These are phyloP conservation scores for Heritiera fomes DNA, from an alignment of 345 rosid species.

Conservation along the genomic window DNA sequence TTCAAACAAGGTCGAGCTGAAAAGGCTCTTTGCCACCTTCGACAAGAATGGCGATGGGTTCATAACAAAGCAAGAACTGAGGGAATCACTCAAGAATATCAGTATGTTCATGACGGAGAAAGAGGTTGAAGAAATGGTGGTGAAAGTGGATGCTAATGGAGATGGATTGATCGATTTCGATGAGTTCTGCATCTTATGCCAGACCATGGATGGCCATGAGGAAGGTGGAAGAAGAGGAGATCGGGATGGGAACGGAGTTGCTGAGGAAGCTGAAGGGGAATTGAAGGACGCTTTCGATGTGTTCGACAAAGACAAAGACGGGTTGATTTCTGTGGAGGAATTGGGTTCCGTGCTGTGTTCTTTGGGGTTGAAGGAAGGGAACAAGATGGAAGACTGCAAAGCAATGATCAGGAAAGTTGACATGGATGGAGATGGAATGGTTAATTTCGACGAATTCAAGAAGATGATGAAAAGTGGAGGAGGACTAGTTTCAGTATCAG, in stretches of 20 bases:
- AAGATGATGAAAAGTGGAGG: slow-evolving; percentile 19
- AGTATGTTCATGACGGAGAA: slow-evolving; percentile 30
- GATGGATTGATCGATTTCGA: slow-evolving; percentile 57
- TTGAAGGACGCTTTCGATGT: slow-evolving; percentile 65
- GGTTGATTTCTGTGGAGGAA: slow-evolving; percentile 62
- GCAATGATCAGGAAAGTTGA: slow-evolving; percentile 63
- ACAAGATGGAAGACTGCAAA: slow-evolving; percentile 51
- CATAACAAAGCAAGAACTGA: slow-evolving; percentile 43
- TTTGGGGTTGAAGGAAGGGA: slow-evolving; percentile 56
- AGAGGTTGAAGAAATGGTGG: slow-evolving; percentile 42
- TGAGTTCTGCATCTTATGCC: slow-evolving; percentile 43
- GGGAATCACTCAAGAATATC: slow-evolving; percentile 33
- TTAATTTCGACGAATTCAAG: slow-evolving; percentile 43
- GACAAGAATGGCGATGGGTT: slow-evolving; percentile 65
- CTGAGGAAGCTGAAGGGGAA: slow-evolving; percentile 23
- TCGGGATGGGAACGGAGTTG: slow-evolving; percentile 17
- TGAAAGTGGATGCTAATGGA: slow-evolving; percentile 53
- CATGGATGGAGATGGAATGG: slow-evolving; percentile 69
- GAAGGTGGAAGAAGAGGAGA: not conserved
- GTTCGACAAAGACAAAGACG: slow-evolving; percentile 62
- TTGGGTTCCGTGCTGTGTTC: slow-evolving; percentile 49
- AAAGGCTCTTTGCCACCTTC: slow-evolving; percentile 47
- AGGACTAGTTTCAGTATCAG: not conserved
- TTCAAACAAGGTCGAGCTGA: slow-evolving; percentile 25
- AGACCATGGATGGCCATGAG: slow-evolving; percentile 12